phyloP scores from a whole-genome alignment of 2,329 filamentous ascomycete species.

The Stenocarpella maydis region DNA sequence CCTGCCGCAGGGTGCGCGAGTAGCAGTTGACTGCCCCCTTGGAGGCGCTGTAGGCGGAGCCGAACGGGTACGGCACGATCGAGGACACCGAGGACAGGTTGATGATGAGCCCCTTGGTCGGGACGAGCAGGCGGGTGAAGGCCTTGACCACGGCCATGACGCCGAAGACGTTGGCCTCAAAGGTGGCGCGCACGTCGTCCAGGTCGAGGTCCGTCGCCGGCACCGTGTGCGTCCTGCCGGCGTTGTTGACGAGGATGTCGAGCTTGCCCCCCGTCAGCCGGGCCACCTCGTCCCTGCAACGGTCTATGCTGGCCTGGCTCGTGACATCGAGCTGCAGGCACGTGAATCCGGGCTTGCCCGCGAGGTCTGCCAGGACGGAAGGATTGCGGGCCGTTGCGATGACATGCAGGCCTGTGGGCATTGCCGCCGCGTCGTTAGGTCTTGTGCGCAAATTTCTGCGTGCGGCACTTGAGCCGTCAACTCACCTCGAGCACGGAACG shows the following conservation, averaged over 20 bases:
- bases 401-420: conserved; percentile 56
- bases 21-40: conserved; percentile 64
- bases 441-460: no score
- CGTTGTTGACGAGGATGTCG: conserved; percentile 68
- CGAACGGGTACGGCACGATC: conserved; percentile 61
- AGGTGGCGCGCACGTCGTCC: conserved; percentile 60
- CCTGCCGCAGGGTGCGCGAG: conserved; percentile 61
- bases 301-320: conserved; percentile 56
- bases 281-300: conserved; percentile 55
- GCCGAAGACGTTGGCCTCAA: conserved; percentile 66
- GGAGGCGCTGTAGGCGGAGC: conserved; percentile 61
- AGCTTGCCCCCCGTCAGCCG: conserved; percentile 60
- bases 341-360: conserved; percentile 53
- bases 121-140: conserved; percentile 59
- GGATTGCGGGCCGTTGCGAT: conserved; percentile 64
- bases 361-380: conserved; percentile 56
- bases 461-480: background rate
- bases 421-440: background rate
- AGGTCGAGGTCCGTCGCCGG: conserved; percentile 49
- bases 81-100: conserved; percentile 63
- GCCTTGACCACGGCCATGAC: conserved; percentile 63
- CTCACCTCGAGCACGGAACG: conserved; percentile 61
- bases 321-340: conserved; percentile 63
- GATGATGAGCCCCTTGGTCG: conserved; percentile 59
- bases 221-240: conserved; percentile 40